Evolutionary conservation across 495 filamentous ascomycete genomes (phyloP).

Genomic region (Neurospora sp.): DNA sequence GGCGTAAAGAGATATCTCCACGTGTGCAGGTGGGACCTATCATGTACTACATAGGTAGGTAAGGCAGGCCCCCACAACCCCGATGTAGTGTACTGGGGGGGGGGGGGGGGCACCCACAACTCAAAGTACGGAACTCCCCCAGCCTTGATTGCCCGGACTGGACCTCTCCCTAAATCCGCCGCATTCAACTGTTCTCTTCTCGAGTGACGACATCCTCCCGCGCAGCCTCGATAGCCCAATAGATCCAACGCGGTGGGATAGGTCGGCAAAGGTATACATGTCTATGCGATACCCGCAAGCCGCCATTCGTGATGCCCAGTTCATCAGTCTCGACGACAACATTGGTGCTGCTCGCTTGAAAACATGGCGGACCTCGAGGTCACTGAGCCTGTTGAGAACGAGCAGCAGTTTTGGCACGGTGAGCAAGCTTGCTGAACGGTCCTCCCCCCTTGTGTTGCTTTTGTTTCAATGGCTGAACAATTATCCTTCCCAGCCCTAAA

Average conservation of each 20-base stretch:
- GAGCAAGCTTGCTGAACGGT: slow-evolving; percentile 17
- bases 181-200: background rate
- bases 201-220: background rate
- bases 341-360: slow-evolving; percentile 16
- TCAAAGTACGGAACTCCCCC: background rate
- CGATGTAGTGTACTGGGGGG: background rate
- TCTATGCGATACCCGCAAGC: background rate
- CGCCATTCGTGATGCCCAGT: slow-evolving; percentile 18
- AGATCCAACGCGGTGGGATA: background rate
- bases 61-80: background rate
- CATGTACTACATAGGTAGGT: background rate
- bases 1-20: background rate
- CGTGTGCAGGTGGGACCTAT: background rate
- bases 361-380: slow-evolving; percentile 54
- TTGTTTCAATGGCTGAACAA: slow-evolving; percentile 1
- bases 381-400: slow-evolving; percentile 62
- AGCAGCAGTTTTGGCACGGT: slow-evolving; percentile 93
- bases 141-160: background rate
- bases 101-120: background rate
- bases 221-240: background rate
- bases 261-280: background rate
- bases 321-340: background rate
- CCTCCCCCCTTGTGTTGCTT: background rate
- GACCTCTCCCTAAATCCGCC: background rate
- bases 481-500: slow-evolving; percentile 54